Percentiles rank a stretch among this genome's conserved stretches.
phyloP scores from a whole-genome alignment of 2,329 filamentous ascomycete species.

The Aspergillus neotritici region DNA sequence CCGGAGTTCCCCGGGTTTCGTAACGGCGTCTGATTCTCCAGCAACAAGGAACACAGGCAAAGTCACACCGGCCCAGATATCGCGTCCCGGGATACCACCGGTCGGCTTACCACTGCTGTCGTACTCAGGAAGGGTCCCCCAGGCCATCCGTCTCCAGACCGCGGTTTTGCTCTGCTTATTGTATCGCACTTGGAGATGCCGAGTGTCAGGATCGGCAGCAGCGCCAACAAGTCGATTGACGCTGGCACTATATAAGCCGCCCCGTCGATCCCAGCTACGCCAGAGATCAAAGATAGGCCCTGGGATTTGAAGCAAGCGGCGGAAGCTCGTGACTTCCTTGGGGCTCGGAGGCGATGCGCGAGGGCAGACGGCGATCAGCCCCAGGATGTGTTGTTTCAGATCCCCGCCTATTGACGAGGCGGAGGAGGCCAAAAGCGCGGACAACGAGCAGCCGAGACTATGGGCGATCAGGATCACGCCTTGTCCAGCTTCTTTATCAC shows the following conservation, averaged over 20 bases:
- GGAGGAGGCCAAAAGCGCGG: slow-evolving; percentile 63
- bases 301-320: slow-evolving; percentile 62
- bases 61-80: slow-evolving; percentile 66
- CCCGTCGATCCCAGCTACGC: slow-evolving; percentile 70
- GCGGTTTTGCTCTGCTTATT: slow-evolving; percentile 79
- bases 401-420: slow-evolving; percentile 48
- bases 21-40: slow-evolving; percentile 70
- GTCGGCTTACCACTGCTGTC: slow-evolving; percentile 43
- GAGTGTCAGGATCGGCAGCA: slow-evolving; percentile 37
- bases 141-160: slow-evolving; percentile 77
- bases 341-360: slow-evolving; percentile 58
- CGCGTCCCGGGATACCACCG: slow-evolving; percentile 63
- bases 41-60: slow-evolving; percentile 73
- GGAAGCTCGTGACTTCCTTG: slow-evolving; percentile 47
- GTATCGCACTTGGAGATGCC: slow-evolving; percentile 41
- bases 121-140: slow-evolving; percentile 62
- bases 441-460: slow-evolving; percentile 80
- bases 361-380: slow-evolving; percentile 77
- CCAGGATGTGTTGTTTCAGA: slow-evolving; percentile 62
- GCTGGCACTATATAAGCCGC: slow-evolving; percentile 70
- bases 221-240: slow-evolving; percentile 64
- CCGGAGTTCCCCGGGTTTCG: slow-evolving; percentile 63
- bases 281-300: slow-evolving; percentile 64
- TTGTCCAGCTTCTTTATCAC: slow-evolving; percentile 60
- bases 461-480: slow-evolving; percentile 77